Percentiles rank a stretch among this genome's conserved stretches.
Conservation (phyloP, 306 rosid genomes). For the Carpinus fangiana region DNA sequence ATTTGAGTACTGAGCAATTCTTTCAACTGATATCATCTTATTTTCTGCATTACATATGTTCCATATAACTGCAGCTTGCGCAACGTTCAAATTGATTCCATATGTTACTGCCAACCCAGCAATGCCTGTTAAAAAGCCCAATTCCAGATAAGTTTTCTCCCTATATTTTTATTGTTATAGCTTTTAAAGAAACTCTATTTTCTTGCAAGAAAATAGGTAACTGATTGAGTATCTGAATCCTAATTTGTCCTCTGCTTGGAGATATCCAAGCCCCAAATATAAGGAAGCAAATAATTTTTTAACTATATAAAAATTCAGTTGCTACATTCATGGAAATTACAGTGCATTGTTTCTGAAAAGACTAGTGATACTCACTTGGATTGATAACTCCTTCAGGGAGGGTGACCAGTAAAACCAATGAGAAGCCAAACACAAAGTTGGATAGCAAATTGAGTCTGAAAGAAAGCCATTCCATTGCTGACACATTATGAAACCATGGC, state of each 20-base stretch:
- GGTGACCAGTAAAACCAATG: slow-evolving; percentile 72
- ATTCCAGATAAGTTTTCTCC: slow-evolving; percentile 9
- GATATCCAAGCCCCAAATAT: not conserved
- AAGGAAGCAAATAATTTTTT: not conserved
- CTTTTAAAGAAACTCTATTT: not conserved
- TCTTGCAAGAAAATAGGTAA: not conserved
- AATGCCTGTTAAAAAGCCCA: slow-evolving; percentile 57
- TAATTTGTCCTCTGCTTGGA: not conserved
- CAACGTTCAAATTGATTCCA: slow-evolving; percentile 85
- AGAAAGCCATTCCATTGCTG: slow-evolving; percentile 99
- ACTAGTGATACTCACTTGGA: slow-evolving; percentile 68
- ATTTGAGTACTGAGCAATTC: slow-evolving; percentile 78
- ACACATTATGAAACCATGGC: slow-evolving; percentile 92
- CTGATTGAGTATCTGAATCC: not conserved
- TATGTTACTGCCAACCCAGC: slow-evolving; percentile 97
- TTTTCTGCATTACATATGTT: slow-evolving; percentile 93
- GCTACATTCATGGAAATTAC: not conserved
- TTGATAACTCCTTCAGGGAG: slow-evolving; percentile 84
- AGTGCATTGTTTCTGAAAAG: not conserved
- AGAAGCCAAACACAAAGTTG: slow-evolving; percentile 90
- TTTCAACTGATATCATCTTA: slow-evolving; percentile 96
- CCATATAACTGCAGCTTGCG: slow-evolving; percentile 92
- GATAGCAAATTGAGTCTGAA: slow-evolving; percentile 84
- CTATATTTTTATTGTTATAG: not conserved
- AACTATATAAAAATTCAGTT: too few species aligned